Percentiles rank a stretch among this genome's conserved stretches.
Evolutionary conservation across 768 basidiomycete species (phyloP).

Genomic region (Guyanaporus albipodus): DNA sequence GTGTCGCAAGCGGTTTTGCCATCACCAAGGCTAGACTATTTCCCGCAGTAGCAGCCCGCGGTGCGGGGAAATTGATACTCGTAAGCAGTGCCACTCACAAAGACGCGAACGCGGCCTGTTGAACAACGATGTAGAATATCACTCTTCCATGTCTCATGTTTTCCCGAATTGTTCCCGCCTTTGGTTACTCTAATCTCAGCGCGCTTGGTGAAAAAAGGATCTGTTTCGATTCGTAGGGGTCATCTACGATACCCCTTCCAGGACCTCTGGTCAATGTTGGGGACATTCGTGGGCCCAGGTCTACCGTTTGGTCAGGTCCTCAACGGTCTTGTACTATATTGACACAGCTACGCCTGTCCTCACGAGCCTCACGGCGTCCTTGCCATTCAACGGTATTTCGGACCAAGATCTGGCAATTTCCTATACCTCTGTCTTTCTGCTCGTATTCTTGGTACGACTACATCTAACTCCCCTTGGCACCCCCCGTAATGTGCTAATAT

Average conservation of each 20-base stretch:
- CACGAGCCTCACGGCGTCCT: slow-evolving; percentile 54
- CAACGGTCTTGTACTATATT: no score
- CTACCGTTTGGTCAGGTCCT: no score
- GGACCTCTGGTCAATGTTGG: slow-evolving; percentile 70
- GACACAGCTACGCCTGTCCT: slow-evolving; percentile 58
- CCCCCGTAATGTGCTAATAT: not conserved
- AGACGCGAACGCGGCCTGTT: not conserved
- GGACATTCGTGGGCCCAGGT: slow-evolving; percentile 54
- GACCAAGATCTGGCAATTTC: slow-evolving; percentile 65
- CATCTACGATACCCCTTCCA: slow-evolving; percentile 21
- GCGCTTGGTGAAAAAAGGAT: slow-evolving; percentile 43
- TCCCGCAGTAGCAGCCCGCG: slow-evolving; percentile 52
- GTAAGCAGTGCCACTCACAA: slow-evolving; percentile 24
- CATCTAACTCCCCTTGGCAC: not conserved
- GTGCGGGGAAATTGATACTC: slow-evolving; percentile 58
- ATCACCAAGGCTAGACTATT: slow-evolving; percentile 61
- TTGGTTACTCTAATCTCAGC: slow-evolving; percentile 53
- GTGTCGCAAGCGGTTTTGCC: slow-evolving; percentile 50
- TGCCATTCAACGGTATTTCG: slow-evolving; percentile 54
- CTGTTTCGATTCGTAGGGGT: not conserved
- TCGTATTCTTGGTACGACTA: slow-evolving; percentile 52
- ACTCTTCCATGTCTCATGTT: slow-evolving; percentile 63
- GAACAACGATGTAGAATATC: slow-evolving; percentile 43
- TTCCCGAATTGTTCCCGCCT: slow-evolving; percentile 67
- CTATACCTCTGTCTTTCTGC: slow-evolving; percentile 58